These are phyloP conservation scores for Fusarium stilboides DNA, from an alignment of 2,329 filamentous ascomycete species.

Conservation along the genomic window DNA sequence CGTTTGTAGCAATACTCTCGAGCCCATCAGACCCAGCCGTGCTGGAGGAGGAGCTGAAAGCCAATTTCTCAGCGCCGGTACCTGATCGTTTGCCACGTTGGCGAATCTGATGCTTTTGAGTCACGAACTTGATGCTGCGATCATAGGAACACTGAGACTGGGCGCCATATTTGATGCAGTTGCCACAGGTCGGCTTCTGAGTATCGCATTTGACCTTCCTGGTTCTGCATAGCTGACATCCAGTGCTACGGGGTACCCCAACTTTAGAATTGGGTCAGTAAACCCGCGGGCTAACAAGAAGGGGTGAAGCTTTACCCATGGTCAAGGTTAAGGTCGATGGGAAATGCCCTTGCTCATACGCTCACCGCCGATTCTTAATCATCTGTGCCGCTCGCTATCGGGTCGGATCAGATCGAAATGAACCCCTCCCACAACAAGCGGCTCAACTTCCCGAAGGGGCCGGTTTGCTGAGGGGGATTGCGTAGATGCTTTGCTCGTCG, in stretches of 20 bases:
- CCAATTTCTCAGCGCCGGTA: conserved; percentile 11
- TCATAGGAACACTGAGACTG: conserved; percentile 57
- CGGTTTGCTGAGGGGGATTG: conserved; percentile 27
- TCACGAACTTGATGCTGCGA: conserved; percentile 57
- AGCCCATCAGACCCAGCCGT: conserved; percentile 23
- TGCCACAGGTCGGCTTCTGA: conserved; percentile 57
- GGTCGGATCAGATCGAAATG: conserved; percentile 38
- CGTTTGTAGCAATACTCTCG: conserved; percentile 4
- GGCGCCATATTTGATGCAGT: conserved; percentile 58
- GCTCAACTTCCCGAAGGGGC: conserved; percentile 40
- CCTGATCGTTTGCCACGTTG: conserved; percentile 45
- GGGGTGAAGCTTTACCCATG: too few relatives aligned
- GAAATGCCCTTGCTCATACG: conserved; percentile 25
- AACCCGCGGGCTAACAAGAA: too few relatives aligned
- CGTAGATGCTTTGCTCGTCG: conserved; percentile 12
- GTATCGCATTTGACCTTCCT: conserved; percentile 64
- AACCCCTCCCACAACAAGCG: conserved; percentile 35
- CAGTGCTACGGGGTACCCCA: conserved; percentile 57
- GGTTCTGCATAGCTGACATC: conserved; percentile 59
- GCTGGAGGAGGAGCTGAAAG: conserved; percentile 29
- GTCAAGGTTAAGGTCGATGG: conserved; percentile 26
- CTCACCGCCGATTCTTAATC: conserved; percentile 46
- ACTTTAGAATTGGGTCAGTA: conserved; percentile 49
- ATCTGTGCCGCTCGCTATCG: conserved; percentile 41
- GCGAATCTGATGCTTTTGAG: conserved; percentile 58